A percentile compares a stretch with the other conserved stretches of the same genome.
Evolutionary conservation across 2,329 filamentous ascomycete species (phyloP).

Genomic region (Penicillium fuscoglaucum): DNA sequence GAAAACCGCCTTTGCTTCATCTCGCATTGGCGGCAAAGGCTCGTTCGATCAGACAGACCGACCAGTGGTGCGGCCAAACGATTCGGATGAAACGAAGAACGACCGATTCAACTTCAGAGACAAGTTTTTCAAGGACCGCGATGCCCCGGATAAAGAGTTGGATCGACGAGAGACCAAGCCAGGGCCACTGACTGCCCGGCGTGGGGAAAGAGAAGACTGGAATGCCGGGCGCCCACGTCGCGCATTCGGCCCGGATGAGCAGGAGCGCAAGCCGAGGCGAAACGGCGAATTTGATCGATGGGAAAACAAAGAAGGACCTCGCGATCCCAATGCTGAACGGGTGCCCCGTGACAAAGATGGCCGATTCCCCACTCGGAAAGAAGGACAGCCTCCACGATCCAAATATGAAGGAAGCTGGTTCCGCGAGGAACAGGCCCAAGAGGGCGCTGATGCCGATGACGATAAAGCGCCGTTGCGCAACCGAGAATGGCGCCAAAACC

Average conservation of each 20-base stretch:
- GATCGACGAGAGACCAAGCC: constrained; percentile 42
- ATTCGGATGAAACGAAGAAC: constrained; percentile 56
- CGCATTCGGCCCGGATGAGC: constrained; percentile 44
- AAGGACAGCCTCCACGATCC: constrained; percentile 60
- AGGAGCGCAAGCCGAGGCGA: constrained; percentile 42
- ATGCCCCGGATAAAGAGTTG: constrained; percentile 36
- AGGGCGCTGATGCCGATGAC: constrained; percentile 43
- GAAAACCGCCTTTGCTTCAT: constrained; percentile 78
- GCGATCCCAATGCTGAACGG: constrained; percentile 50
- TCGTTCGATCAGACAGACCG: constrained; percentile 49
- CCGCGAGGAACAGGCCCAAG: constrained; percentile 55
- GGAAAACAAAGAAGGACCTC: constrained; percentile 51
- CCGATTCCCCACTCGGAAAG: constrained; percentile 58
- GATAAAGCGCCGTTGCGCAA: constrained; percentile 52
- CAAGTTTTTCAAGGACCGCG: constrained; percentile 43
- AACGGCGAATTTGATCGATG: constrained; percentile 47
- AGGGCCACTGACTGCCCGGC: constrained; percentile 35
- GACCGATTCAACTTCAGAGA: constrained; percentile 64
- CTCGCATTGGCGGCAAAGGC: constrained; percentile 53
- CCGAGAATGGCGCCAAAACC: constrained; percentile 64
- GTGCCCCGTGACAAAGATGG: constrained; percentile 57
- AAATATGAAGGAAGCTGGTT: constrained; percentile 75
- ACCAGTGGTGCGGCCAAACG: constrained; percentile 49
- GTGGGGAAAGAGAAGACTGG: constrained; percentile 47
- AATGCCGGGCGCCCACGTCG: constrained; percentile 41